Conservation (phyloP, 495 filamentous ascomycete genomes). For the Xeromyces bisporus region DNA sequence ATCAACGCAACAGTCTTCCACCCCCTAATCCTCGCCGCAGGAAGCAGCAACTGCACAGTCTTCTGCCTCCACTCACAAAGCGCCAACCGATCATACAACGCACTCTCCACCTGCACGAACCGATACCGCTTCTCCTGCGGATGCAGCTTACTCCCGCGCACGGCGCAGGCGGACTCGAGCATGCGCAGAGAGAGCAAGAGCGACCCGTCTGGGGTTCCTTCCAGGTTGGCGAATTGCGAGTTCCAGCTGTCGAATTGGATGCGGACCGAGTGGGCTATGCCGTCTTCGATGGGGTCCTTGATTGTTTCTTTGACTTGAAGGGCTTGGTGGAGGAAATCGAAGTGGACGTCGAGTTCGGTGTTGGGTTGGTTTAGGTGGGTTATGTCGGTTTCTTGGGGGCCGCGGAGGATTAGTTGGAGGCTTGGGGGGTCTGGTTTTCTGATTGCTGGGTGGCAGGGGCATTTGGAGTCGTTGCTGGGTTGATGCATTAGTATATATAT, state of each 20-base stretch:
- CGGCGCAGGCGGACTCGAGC: conserved; percentile 4
- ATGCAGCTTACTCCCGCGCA: conserved; percentile 4
- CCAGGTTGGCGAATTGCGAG: conserved; percentile 13
- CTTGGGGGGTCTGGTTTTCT: conserved; percentile 1
- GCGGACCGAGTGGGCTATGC: not conserved
- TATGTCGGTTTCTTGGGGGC: conserved; percentile 5
- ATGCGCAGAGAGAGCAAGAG: conserved; percentile 11
- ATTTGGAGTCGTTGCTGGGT: conserved; percentile 3
- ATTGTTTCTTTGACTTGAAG: conserved; percentile 12
- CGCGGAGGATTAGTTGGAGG: conserved; percentile 7
- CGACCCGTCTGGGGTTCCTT: conserved; percentile 13
- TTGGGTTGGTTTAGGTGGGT: conserved; percentile 5
- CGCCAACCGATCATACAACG: conserved; percentile 9
- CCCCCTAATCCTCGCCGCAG: conserved; percentile 6
- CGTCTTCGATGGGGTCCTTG: conserved; percentile 2
- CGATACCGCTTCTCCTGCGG: conserved; percentile 6
- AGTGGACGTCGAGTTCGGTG: conserved; percentile 12
- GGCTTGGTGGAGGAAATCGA: conserved; percentile 10
- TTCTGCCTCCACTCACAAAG: conserved; percentile 5
- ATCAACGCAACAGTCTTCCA: conserved; percentile 19
- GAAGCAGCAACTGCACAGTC: conserved; percentile 10
- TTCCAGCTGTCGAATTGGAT: conserved; percentile 6
- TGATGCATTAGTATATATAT: too few species aligned
- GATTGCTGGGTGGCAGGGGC: conserved; percentile 5
- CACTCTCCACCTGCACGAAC: conserved; percentile 7